phyloP scores from a whole-genome alignment of 768 basidiomycete species.

The Tulasnella sp. region DNA sequence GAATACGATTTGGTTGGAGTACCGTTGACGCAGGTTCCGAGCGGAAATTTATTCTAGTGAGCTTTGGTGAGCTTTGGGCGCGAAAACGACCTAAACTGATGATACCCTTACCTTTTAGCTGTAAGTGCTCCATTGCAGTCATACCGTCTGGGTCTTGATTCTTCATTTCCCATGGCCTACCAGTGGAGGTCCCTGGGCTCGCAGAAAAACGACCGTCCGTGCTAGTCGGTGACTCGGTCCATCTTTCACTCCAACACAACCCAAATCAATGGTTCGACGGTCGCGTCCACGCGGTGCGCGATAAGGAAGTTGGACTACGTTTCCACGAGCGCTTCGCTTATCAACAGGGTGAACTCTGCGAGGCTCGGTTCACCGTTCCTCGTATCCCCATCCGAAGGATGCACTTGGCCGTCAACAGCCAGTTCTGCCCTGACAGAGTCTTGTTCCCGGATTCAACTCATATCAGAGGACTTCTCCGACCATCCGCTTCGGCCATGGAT shows the following conservation, averaged over 20 bases:
- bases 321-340: constrained; percentile 7
- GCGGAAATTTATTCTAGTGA: background rate
- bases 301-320: constrained; percentile 2
- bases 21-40: background rate
- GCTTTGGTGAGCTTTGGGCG: background rate
- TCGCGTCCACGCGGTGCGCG: background rate
- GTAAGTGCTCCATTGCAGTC: background rate
- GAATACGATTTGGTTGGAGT: constrained; percentile 11
- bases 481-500: background rate
- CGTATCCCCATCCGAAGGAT: constrained; percentile 16
- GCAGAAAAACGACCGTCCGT: constrained; percentile 12
- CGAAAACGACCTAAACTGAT: background rate
- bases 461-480: background rate
- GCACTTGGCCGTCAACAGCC: constrained; percentile 7
- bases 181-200: constrained; percentile 16
- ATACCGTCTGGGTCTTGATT: background rate
- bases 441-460: constrained; percentile 9
- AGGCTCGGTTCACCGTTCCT: constrained; percentile 11
- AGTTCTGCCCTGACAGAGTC: constrained; percentile 5
- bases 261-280: constrained; percentile 5
- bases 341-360: background rate
- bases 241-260: background rate
- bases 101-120: background rate
- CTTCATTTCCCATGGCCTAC: background rate
- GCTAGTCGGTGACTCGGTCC: background rate